Evolutionary conservation across 179 eudicot genomes (phyloP).

Genomic region (Silene vulgaris): DNA sequence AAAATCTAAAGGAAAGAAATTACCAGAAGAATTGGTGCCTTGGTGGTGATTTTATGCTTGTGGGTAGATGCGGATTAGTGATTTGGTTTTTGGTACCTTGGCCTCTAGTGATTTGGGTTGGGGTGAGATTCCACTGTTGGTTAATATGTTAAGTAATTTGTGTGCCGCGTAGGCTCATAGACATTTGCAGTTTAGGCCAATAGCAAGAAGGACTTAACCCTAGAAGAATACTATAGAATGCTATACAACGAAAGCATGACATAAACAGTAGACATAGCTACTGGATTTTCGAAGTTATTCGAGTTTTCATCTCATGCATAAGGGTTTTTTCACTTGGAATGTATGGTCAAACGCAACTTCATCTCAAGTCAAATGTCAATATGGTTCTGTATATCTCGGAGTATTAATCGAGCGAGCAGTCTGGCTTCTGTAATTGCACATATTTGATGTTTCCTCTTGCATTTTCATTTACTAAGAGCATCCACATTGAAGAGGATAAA

Average conservation of each 20-base stretch:
- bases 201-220: neutral
- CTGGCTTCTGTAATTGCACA: neutral
- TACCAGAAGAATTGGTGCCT: neutral
- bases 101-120: too few relatives aligned
- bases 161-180: too few relatives aligned
- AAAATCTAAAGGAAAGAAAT: neutral
- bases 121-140: too few relatives aligned
- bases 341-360: neutral
- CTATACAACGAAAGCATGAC: neutral
- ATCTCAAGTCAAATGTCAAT: neutral
- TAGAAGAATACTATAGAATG: neutral
- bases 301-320: neutral
- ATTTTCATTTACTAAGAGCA: neutral
- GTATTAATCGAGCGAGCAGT: neutral
- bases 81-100: too few relatives aligned
- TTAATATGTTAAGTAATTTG: too few relatives aligned
- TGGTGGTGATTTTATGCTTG: neutral
- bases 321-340: conserved; percentile 1
- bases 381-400: neutral
- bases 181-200: neutral
- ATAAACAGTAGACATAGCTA: neutral
- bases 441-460: neutral
- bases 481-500: too few relatives aligned
- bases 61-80: too few relatives aligned
- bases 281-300: neutral